A percentile compares a stretch with the other conserved stretches of the same genome.
Conservation (phyloP, 2,329 filamentous ascomycete species). For the Massarina eburnea region DNA sequence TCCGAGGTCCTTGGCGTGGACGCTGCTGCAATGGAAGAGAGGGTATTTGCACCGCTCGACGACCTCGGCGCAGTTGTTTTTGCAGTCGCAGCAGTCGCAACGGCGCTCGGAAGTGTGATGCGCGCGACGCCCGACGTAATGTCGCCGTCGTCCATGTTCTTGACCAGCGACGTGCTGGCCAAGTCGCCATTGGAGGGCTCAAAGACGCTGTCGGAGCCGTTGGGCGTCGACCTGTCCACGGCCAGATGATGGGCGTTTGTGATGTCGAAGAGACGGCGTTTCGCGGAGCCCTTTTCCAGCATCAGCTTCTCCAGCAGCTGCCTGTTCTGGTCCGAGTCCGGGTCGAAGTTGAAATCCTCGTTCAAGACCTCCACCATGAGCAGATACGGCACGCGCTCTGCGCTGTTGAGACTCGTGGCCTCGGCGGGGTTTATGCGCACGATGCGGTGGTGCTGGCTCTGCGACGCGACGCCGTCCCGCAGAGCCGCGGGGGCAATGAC, state of each 20-base stretch:
- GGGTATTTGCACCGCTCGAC: constrained; percentile 63
- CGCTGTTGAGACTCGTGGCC: constrained; percentile 82
- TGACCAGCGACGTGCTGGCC: constrained; percentile 70
- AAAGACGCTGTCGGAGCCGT: constrained; percentile 71
- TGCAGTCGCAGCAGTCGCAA: constrained; percentile 23
- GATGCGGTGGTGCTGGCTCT: constrained; percentile 78
- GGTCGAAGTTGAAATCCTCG: constrained; percentile 82
- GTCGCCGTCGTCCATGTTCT: constrained; percentile 54
- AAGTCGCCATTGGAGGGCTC: constrained; percentile 80
- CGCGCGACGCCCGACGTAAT: constrained; percentile 34
- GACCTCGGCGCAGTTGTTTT: constrained; percentile 51
- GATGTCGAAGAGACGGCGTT: constrained; percentile 55
- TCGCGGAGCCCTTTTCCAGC: constrained; percentile 63
- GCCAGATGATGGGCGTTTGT: constrained; percentile 62
- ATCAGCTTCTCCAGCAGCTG: constrained; percentile 65
- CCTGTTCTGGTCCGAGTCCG: constrained; percentile 71
- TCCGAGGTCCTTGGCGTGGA: constrained; percentile 70
- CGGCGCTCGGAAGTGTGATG: constrained; percentile 27
- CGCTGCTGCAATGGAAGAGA: constrained; percentile 62
- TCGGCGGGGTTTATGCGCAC: constrained; percentile 82
- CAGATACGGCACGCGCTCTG: constrained; percentile 81
- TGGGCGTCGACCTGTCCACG: constrained; percentile 47
- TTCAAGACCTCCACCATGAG: constrained; percentile 81
- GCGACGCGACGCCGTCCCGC: constrained; percentile 70
- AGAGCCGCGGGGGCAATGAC: constrained; percentile 77